Percentiles rank a stretch among this genome's conserved stretches.
Conservation (phyloP, 1,284 basidiomycete species). For the Boletellus deceptivus region DNA sequence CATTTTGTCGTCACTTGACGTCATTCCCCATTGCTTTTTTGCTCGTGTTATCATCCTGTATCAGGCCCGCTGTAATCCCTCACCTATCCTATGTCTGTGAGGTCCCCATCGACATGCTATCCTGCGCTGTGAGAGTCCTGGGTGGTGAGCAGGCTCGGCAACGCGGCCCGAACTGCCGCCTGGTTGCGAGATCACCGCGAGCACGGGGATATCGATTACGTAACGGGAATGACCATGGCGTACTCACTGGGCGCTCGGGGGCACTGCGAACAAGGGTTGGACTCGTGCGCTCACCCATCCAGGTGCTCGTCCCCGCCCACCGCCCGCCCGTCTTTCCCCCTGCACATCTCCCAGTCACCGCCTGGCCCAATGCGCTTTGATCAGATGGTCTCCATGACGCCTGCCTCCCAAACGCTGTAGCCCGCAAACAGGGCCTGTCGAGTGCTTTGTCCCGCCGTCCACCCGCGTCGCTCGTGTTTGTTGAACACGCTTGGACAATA, state of each 20-base stretch:
- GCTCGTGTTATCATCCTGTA: conserved; percentile 24
- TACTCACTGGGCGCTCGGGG: neutral
- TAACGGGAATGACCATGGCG: neutral
- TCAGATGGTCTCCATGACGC: neutral
- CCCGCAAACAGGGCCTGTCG: conserved; percentile 2
- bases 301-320: neutral
- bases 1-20: conserved; percentile 8
- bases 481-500: conserved; percentile 15
- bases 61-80: conserved; percentile 25
- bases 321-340: neutral
- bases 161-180: neutral
- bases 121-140: conserved; percentile 22
- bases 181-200: neutral
- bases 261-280: neutral
- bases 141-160: conserved; percentile 8
- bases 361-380: conserved; percentile 7
- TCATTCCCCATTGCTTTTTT: conserved; percentile 14
- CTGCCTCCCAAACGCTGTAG: neutral
- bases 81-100: conserved; percentile 16
- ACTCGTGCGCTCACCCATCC: neutral
- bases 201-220: neutral
- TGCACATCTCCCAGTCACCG: neutral
- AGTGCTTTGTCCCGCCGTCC: conserved; percentile 14
- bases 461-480: neutral
- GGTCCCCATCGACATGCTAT: conserved; percentile 15